Base-by-base conservation (phyloP, 495 filamentous ascomycete genomes). In the Cercophora newfieldiana region DNA sequence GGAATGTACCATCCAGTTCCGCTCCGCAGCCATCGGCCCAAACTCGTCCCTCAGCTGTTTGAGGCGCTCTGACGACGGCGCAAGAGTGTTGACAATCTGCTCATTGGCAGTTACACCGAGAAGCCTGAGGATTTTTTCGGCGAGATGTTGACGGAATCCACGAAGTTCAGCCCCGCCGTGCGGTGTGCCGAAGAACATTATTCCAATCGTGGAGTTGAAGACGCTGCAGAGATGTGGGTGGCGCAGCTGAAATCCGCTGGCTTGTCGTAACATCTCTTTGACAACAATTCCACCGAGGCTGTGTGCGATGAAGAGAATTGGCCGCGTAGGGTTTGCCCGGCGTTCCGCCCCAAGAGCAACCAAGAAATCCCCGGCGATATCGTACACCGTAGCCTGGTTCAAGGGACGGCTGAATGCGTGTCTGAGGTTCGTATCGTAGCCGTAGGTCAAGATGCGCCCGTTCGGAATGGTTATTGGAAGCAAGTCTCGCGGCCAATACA, bases 211-310 rank as follows among this genome's bases (percentile, higher is more conserved):
- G 5, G 80, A 75, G 8, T 72, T 53, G 60, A 71, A 78, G 18
- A 78, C 60, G 22, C 29, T 28, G 12, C 63, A 58, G 2, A 78
- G 66, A 25, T 76, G 69, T 24, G 48, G 22, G 3, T 75, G 71
- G 31, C 54, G 37, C 7, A 47, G 2, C 22, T 18, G 22, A 3
- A 19, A 61, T 26, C n/a, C 14, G 7, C 65, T 62, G 8, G 78
- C 71, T 18, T 65, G 64, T 29, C 75, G 68, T 3, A 83, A 64
- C 64, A 72, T 66, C 29, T 82, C 75, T 53, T 84, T 84, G 37
- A 83, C 79, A 24, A 86, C 69, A 25, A 85, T 77, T 0, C 82
- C 84, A 24, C 84, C 82, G 4, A 86, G 76, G 64, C 82, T 85
- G 68, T 87, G 83, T 2, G 70, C 81, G 3, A 86, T 69, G 67